Base-by-base conservation (phyloP, 2,329 filamentous ascomycete genomes). In the Pseudocercospora macadamiae region DNA sequence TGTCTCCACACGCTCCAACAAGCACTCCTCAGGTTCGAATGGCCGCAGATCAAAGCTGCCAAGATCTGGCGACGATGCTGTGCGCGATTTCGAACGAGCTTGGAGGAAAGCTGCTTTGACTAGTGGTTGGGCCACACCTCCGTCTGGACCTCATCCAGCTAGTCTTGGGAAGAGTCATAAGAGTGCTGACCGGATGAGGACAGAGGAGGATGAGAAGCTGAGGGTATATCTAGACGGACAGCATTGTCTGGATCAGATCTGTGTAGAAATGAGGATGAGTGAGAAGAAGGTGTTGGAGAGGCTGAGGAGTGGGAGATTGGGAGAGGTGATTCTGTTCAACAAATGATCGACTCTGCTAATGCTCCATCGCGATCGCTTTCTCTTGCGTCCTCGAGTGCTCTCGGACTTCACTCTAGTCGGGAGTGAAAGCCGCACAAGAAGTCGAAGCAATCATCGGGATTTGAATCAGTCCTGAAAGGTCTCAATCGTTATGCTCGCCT, bases 241-340 rank as follows among this genome's bases (percentile, higher is more conserved):
- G 64, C 89, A 91, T 71, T 86, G 84, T 66, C 89, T 93, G 74
- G 91, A 95, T 76, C 87, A 93, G 79, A 91, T 93, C 64, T 90
- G 90, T 70, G 89, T 87, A 1, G 89, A 92, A 76, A 80, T 87
- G 72, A 86, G 88, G 62, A 71, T 91, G 71, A 85, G 84, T 5
- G 88, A 93, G 58, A 81, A 80, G 59, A 86, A 89, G 68, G 86
- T 93, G 14, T 81, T 91, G 76, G 85, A 86, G 34, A 86, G 83
- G 72, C 75, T 95, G 48, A 86, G 85, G 73, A 81, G 77, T 59
- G 85, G 66, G 8, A 55, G 60, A 23, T 60, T 70, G 44, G 70
- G 70, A 4, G 70, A 73, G 49, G 68, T 71, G 8, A 60, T 72
- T 3, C 49, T 73, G 12, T 69, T 73, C 28, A 68, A 67, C 49